Evolutionary conservation across 768 basidiomycete species (phyloP).

Genomic region (Collybiopsis confluens): DNA sequence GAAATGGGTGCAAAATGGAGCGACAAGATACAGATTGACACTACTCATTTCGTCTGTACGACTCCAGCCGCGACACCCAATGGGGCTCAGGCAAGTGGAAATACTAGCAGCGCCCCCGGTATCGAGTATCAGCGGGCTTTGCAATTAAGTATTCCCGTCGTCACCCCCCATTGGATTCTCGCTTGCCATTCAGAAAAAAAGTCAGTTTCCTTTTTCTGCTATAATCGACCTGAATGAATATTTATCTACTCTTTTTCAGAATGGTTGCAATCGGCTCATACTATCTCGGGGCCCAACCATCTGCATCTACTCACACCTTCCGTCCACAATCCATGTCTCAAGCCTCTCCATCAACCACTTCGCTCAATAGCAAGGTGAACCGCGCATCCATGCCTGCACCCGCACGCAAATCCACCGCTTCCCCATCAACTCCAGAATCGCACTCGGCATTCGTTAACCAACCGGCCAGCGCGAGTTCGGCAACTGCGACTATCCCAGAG

Average conservation of each 20-base stretch:
- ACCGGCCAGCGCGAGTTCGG: constrained; percentile 12
- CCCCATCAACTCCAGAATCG: constrained; percentile 32
- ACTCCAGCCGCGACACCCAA: constrained; percentile 69
- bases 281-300: constrained; percentile 71
- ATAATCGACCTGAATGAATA: not conserved
- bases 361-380: constrained; percentile 35
- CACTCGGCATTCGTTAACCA: constrained; percentile 39
- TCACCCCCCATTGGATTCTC: constrained; percentile 92
- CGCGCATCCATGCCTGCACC: constrained; percentile 69
- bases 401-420: constrained; percentile 34
- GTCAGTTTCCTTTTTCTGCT: constrained; percentile 31
- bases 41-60: constrained; percentile 96
- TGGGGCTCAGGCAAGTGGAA: constrained; percentile 54
- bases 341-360: constrained; percentile 34
- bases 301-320: constrained; percentile 41
- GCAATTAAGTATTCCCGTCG: constrained; percentile 90
- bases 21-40: constrained; percentile 94
- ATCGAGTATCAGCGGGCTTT: constrained; percentile 94
- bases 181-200: constrained; percentile 84
- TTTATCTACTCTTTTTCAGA: constrained; percentile 37
- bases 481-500: constrained; percentile 5
- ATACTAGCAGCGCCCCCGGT: constrained; percentile 55
- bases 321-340: constrained; percentile 80
- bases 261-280: constrained; percentile 84
- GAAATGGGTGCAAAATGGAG: constrained; percentile 91